Evolutionary conservation across 2,329 filamentous ascomycete species (phyloP), one percentile per base, ranked within the genome.

Genomic region (Fusarium irregulare): DNA sequence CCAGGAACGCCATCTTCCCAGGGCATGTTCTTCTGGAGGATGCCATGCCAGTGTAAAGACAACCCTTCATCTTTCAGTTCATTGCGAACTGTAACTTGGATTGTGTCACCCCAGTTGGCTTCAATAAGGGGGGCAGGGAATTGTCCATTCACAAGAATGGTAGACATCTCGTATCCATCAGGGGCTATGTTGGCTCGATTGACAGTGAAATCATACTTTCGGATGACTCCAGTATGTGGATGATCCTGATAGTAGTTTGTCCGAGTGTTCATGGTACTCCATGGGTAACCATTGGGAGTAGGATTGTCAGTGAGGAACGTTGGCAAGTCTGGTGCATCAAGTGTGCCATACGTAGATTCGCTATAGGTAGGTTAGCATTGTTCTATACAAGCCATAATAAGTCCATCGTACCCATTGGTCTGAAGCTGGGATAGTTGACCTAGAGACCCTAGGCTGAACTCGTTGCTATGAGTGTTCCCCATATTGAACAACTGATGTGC

Each of bases 51-150:
- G 74, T 88, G 86, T 6, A 88, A 77, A 4, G 82, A 73, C 0
- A 83, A 80, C 13, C 86, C 86, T 80, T 77, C 89, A 74, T 74
- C 83, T 67, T 70, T 86, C 14, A 94, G 87, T 51, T 89, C 86
- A 79, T 96, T 96, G 78, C 88, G 85, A 58, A 94, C 85, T 30
- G 88, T 89, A 45, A 93, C 87, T 56, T 91, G 80, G 47, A 89
- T 84, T 27, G 80, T 86, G 72, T 90, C 88, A 41, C 88, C 88
- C 87, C 87, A 90, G 76, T 89, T 85, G 20, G 86, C 89, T 64
- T 86, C 84, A 56, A 94, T 88, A 16, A 85, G 82, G 2, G 91
- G 92, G 0, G 90, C 92, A 1, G 91, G 91, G 64, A 87, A 90
- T 45, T 88, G 84, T 11, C 86, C 87, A 75, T 92, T 91, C 75